These are phyloP conservation scores for Piper longum DNA, from an alignment of 164 flowering plant genomes.

Conservation along the genomic window DNA sequence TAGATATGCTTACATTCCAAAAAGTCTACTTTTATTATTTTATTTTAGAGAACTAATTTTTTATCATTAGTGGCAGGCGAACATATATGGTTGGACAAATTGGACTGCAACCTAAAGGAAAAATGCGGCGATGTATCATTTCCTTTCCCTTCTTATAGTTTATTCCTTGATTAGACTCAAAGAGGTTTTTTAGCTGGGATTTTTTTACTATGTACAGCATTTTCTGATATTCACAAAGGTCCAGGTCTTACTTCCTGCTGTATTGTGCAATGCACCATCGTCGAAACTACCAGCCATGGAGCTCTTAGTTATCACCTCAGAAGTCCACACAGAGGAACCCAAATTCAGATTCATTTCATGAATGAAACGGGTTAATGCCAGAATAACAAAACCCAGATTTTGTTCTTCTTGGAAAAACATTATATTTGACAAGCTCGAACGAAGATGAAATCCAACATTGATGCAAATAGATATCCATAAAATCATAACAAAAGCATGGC, in stretches of 20 bases:
- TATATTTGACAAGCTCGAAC: not conserved
- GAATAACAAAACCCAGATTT: not conserved
- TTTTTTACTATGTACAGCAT: constrained; percentile 10
- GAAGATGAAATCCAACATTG: no score
- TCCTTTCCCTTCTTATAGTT: not conserved
- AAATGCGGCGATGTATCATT: no score
- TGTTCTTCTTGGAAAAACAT: not conserved
- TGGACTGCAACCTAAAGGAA: no score
- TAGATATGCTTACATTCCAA: no score
- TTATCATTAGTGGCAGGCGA: not conserved
- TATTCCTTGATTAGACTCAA: not conserved
- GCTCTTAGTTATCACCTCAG: not conserved
- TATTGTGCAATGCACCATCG: not conserved
- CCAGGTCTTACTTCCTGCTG: not conserved
- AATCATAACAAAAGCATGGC: no score
- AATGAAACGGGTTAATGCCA: not conserved
- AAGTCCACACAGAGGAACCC: not conserved
- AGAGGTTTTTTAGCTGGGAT: constrained; percentile 11
- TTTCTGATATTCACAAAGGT: constrained; percentile 9
- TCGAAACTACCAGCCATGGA: no score
- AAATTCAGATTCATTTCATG: not conserved
- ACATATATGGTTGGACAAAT: not conserved
- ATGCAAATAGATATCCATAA: no score
- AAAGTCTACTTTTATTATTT: no score
- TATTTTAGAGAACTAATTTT: not conserved